These are phyloP conservation scores for Wickerhamomyces bisporus DNA, from an alignment of 805 yeast genomes.

Conservation along the genomic window DNA sequence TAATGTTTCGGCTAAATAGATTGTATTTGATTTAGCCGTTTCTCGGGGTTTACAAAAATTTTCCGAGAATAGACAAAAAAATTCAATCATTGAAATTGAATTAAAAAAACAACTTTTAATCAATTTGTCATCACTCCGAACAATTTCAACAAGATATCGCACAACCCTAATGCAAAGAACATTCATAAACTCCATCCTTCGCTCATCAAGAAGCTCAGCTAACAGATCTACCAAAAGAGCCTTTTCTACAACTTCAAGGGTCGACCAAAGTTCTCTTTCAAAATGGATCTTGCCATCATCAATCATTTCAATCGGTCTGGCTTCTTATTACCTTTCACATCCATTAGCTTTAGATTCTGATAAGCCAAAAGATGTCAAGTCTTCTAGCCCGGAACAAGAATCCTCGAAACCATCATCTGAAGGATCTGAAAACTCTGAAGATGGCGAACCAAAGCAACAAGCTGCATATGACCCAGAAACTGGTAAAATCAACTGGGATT, in stretches of 20 bases:
- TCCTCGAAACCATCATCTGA: conserved; percentile 1
- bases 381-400: conserved; percentile 3
- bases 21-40: too few relatives aligned
- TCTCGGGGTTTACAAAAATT: too few relatives aligned
- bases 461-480: conserved; percentile 95
- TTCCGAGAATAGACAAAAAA: too few relatives aligned
- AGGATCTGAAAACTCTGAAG: conserved; percentile 16
- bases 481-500: conserved; percentile 99
- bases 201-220: conserved; percentile 2
- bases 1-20: too few relatives aligned
- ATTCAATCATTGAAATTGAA: too few relatives aligned
- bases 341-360: conserved; percentile 18
- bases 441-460: conserved; percentile 36
- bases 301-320: conserved; percentile 12
- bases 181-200: conserved; percentile 1
- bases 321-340: conserved; percentile 12
- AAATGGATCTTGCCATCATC: conserved; percentile 18
- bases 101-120: background rate
- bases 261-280: background rate
- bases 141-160: background rate
- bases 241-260: conserved; percentile 7
- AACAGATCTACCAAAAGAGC: conserved; percentile 10
- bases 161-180: conserved; percentile 10
- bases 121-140: conserved; percentile 2
- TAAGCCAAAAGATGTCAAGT: conserved; percentile 5